These are phyloP conservation scores for Insectozyma bohioensis DNA, from an alignment of 1,139 yeast genomes.

Conservation along the genomic window DNA sequence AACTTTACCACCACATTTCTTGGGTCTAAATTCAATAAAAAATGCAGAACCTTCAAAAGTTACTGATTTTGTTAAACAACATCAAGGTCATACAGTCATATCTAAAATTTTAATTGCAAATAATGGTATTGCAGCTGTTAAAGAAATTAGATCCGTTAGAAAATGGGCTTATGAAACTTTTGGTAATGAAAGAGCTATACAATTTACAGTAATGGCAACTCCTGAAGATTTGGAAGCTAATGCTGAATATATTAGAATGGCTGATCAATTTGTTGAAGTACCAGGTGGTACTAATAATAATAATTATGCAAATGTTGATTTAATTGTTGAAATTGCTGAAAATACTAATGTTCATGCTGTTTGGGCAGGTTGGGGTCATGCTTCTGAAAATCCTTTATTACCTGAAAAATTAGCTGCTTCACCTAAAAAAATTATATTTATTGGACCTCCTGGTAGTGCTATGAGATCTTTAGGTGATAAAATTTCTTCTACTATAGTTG, in stretches of 20 bases:
- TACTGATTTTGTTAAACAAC: slow-evolving; percentile 79
- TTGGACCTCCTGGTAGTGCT: slow-evolving; percentile 98
- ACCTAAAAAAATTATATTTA: slow-evolving; percentile 82
- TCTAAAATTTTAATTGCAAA: slow-evolving; percentile 88
- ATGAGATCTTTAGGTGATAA: slow-evolving; percentile 99
- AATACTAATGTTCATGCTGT: slow-evolving; percentile 96
- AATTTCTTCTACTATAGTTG: slow-evolving; percentile 95
- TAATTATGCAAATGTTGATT: slow-evolving; percentile 95
- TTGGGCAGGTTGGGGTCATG: slow-evolving; percentile 99
- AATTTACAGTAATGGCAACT: slow-evolving; percentile 97
- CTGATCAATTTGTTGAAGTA: slow-evolving; percentile 96
- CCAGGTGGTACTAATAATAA: slow-evolving; percentile 99
- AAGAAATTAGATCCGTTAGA: slow-evolving; percentile 94
- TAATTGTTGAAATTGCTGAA: slow-evolving; percentile 96
- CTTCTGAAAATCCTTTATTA: slow-evolving; percentile 91
- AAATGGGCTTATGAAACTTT: slow-evolving; percentile 99
- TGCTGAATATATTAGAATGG: slow-evolving; percentile 98
- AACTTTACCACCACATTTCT: slow-evolving; percentile 66
- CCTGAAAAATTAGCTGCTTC: slow-evolving; percentile 94
- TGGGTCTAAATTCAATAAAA: slow-evolving; percentile 75
- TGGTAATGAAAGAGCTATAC: slow-evolving; percentile 91
- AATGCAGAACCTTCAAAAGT: slow-evolving; percentile 72
- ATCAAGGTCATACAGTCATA: slow-evolving; percentile 95
- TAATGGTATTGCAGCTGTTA: slow-evolving; percentile 98
- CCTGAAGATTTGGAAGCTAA: slow-evolving; percentile 97